Evolutionary conservation across 352 stramenopile genomes (phyloP), one percentile per base, ranked within the genome.

Genomic region (Nothophytophthora sp.): DNA sequence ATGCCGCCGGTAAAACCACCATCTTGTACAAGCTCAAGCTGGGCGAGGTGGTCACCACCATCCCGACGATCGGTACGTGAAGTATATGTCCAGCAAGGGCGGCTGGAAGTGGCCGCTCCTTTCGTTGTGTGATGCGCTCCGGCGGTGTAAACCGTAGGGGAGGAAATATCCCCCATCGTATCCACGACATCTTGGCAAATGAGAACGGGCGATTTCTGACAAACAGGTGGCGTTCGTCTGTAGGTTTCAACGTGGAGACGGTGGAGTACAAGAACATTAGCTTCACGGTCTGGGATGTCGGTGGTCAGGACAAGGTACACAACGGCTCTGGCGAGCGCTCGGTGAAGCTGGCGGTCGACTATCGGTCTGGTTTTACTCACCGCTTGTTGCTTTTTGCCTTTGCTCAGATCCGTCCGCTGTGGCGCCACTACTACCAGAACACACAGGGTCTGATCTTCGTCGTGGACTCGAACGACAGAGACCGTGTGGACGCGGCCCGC

Each of bases 261-360:
- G 96, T 99, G 44, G 95, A 99, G 79, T 99, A 99, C 90, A 99
- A 99, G 84, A 99, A 99, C 85, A 98, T 99, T 85, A 98, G 87
- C 69, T 99, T 99, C 86, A 99, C 95, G 57, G 95, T 99, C 50
- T 99, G 96, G 97, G 97, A 99, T 81, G 96, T 99, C 40, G 97
- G 97, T 81, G 97, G 97, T 81, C 97, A 99, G 81, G 93, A 98
- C 78, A 98, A 98, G n/a, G n/a, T n/a, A n/a, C n/a, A n/a, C n/a
- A n/a, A n/a, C n/a, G n/a, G n/a, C n/a, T n/a, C n/a, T n/a, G n/a
- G n/a, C n/a, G n/a, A n/a, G n/a, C n/a, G n/a, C n/a, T n/a, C n/a
- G n/a, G n/a, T n/a, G n/a, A n/a, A n/a, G n/a, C n/a, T n/a, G n/a
- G n/a, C n/a, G n/a, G n/a, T n/a, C n/a, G n/a, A n/a, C n/a, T n/a